Percentiles rank a stretch among this genome's conserved stretches.
phyloP scores from a whole-genome alignment of 2,329 filamentous ascomycete species.

The Lachnellula cervina region DNA sequence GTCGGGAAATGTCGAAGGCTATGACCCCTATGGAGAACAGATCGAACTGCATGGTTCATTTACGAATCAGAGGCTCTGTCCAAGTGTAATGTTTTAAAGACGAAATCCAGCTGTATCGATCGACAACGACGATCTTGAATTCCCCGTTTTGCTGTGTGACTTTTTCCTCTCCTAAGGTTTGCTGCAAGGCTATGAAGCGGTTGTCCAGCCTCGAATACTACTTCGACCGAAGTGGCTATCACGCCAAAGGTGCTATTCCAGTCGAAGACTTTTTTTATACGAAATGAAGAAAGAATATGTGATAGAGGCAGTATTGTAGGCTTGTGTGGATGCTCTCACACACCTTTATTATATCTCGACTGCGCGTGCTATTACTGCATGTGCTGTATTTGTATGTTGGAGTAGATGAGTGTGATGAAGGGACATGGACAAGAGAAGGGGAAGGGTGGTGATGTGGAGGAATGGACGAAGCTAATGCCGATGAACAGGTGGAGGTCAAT shows the following conservation, averaged over 20 bases:
- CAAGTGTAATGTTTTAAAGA: too few relatives aligned
- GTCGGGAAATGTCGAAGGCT: not conserved
- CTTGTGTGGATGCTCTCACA: conserved; percentile 52
- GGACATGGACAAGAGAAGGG: conserved; percentile 18
- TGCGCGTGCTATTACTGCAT: conserved; percentile 43
- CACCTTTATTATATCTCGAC: conserved; percentile 49
- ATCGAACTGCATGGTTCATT: not conserved
- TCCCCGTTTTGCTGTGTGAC: too few relatives aligned
- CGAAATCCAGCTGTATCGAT: too few relatives aligned
- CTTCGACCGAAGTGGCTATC: too few relatives aligned
- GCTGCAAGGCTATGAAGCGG: too few relatives aligned
- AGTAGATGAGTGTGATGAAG: conserved; percentile 52
- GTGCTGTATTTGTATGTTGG: conserved; percentile 41
- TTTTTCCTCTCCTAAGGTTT: too few relatives aligned
- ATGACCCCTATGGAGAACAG: too few relatives aligned
- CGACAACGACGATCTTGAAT: too few relatives aligned
- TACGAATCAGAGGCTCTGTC: too few relatives aligned
- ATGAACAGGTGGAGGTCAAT: not conserved
- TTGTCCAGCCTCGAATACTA: too few relatives aligned
- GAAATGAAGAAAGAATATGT: conserved; percentile 13
- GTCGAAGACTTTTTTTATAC: too few relatives aligned
- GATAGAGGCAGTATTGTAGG: conserved; percentile 41
- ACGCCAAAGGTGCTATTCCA: too few relatives aligned
- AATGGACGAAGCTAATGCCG: not conserved
- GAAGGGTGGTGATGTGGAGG: conserved; percentile 2